Base-by-base conservation (phyloP, 495 filamentous ascomycete species). In the Astrothelium subdiscretum region DNA sequence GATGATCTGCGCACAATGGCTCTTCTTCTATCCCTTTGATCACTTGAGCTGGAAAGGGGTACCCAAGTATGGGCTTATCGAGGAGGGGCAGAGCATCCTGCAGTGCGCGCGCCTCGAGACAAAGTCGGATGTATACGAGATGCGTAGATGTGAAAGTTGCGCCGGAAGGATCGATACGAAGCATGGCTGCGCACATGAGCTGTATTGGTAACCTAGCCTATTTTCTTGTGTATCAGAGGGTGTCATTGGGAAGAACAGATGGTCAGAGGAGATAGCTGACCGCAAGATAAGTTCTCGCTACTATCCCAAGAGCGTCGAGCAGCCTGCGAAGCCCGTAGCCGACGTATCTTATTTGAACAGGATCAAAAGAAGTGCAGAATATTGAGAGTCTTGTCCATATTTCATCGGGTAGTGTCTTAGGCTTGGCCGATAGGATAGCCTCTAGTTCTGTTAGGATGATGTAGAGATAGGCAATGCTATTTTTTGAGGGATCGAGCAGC, bases 81-180 rank as follows among this genome's bases (percentile, higher is more conserved):
- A 94, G 69, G 8, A 95, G 77, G 2, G 84, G 83, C n/a, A 88
- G 69, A 2, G 82, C 84, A 48, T 66, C 74, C 43, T 62, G 70
- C 70, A 80, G 90, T 66, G 73, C 73, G 70, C 75, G 79, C 2
- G 77, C 71, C 27, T 78, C 74, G 20, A 87, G 71, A 58, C 87
- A 89, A 3, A 88, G 73, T 27, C 77, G 82, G 31, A 81, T 75
- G 31, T 92, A 78, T 4, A 77, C 62, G 29, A 87, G 67, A 64
- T 95, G 90, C 48, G 76, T 78, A 1, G 80, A 81, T 3, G 89
- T 92, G 62, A 95, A 83, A 32, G 86, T 81, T 20, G 81, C 81
- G 51, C 81, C 83, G n/a, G 82, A 80, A 12, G 87, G 84, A 63
- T 94, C 87, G 15, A 95, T 76, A 65, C 81, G 83, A 24, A 92